Conservation (phyloP, 2,329 filamentous ascomycete genomes). For the Aspergillus sp. region DNA sequence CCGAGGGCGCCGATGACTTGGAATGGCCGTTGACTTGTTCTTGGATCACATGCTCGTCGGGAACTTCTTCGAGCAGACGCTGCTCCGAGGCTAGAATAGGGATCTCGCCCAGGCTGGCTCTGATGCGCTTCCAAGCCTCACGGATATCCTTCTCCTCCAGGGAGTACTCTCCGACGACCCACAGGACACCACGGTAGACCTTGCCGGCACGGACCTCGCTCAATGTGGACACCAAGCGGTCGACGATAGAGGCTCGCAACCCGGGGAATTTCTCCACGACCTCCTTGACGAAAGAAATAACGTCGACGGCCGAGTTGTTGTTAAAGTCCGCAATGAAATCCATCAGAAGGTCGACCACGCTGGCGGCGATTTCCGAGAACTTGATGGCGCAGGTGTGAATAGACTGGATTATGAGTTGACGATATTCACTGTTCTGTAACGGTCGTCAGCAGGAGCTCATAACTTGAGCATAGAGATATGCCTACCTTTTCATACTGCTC, state of each 20-base stretch:
- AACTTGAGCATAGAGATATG: neutral
- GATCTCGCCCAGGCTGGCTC: conserved; percentile 91
- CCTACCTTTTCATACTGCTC: conserved; percentile 90
- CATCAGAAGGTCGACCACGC: conserved; percentile 95
- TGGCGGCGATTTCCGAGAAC: conserved; percentile 96
- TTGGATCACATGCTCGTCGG: conserved; percentile 64
- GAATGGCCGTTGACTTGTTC: conserved; percentile 78
- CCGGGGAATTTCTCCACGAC: conserved; percentile 97
- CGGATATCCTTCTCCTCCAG: conserved; percentile 90
- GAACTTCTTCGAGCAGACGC: conserved; percentile 79
- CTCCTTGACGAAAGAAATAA: conserved; percentile 98
- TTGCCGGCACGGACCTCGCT: conserved; percentile 94
- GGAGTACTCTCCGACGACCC: conserved; percentile 98
- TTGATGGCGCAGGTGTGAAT: conserved; percentile 99
- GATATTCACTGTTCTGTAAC: conserved; percentile 77
- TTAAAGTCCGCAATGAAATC: conserved; percentile 99
- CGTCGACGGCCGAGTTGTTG: conserved; percentile 92
- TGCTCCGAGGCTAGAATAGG: conserved; percentile 96
- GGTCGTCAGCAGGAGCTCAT: conserved; percentile 20
- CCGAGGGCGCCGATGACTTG: conserved; percentile 72
- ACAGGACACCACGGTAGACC: conserved; percentile 93
- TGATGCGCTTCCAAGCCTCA: conserved; percentile 94
- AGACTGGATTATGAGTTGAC: conserved; percentile 90
- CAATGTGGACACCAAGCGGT: conserved; percentile 83
- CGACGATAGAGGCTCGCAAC: conserved; percentile 81